Percentiles rank a stretch among this genome's conserved stretches.
phyloP scores from a whole-genome alignment of 2,329 filamentous ascomycete species.

The Echinosphaeria canescens region DNA sequence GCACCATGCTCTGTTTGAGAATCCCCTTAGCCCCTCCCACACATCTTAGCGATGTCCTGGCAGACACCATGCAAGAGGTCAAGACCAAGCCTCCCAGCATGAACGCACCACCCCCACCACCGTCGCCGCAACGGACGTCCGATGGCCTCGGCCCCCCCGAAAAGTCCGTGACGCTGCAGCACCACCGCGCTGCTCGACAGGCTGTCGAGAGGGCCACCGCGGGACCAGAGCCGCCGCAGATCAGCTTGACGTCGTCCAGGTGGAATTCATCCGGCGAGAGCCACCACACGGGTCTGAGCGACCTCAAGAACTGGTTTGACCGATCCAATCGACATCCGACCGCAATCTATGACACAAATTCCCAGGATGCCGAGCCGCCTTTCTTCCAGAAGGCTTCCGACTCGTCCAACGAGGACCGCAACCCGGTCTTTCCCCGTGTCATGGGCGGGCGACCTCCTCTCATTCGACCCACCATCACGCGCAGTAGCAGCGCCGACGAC shows the following conservation, averaged over 20 bases:
- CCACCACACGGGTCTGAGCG: slow-evolving; percentile 22
- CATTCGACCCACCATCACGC: slow-evolving; percentile 13
- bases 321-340: slow-evolving; percentile 26
- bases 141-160: too few relatives aligned
- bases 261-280: slow-evolving; percentile 26
- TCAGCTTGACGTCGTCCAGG: slow-evolving; percentile 6
- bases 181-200: slow-evolving; percentile 1
- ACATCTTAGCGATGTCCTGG: too few relatives aligned
- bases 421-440: slow-evolving; percentile 7
- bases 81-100: too few relatives aligned
- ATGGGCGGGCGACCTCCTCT: slow-evolving; percentile 4
- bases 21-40: too few relatives aligned
- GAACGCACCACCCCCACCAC: too few relatives aligned
- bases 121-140: too few relatives aligned
- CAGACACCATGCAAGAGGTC: too few relatives aligned
- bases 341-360: slow-evolving; percentile 15
- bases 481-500: slow-evolving; percentile 46
- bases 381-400: slow-evolving; percentile 31
- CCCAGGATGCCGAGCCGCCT: slow-evolving; percentile 32
- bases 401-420: slow-evolving; percentile 23
- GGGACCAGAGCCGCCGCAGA: not conserved
- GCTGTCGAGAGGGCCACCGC: not conserved
- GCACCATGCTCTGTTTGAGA: too few relatives aligned
- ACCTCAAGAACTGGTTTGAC: slow-evolving; percentile 31
- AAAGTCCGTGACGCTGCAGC: not conserved